Conservation (phyloP, 805 yeast genomes). For the Zygoascus biomembranicola region DNA sequence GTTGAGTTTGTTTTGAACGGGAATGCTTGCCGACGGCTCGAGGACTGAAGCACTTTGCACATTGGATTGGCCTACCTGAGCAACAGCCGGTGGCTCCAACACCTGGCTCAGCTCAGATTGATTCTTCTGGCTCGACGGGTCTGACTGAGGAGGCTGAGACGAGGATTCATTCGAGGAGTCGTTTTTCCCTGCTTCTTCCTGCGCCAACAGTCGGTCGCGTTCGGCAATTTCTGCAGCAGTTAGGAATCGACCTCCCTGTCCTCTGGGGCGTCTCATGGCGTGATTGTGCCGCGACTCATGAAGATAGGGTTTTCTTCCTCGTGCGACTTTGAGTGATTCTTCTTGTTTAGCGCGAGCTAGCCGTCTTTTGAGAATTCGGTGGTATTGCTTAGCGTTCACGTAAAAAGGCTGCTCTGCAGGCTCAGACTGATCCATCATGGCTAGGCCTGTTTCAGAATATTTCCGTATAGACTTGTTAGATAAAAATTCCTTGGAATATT, state of each 20-base stretch:
- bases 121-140: neutral
- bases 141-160: neutral
- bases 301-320: constrained; percentile 86
- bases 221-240: constrained; percentile 82
- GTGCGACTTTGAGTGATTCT: constrained; percentile 75
- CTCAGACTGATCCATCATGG: constrained; percentile 5
- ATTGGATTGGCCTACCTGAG: too few species aligned
- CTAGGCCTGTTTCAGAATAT: neutral
- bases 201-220: constrained; percentile 30
- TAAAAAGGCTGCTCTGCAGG: constrained; percentile 80
- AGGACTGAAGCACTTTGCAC: too few species aligned
- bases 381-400: constrained; percentile 96
- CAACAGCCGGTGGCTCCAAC: neutral
- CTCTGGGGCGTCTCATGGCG: constrained; percentile 98
- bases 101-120: neutral
- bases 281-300: constrained; percentile 98
- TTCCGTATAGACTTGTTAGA: too few species aligned
- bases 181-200: constrained; percentile 6
- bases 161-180: neutral
- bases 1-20: too few species aligned
- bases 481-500: too few species aligned
- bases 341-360: constrained; percentile 90
- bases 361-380: constrained; percentile 85
- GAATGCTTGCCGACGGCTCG: too few species aligned
- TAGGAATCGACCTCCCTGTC: constrained; percentile 95